Conservation (phyloP, 2,329 filamentous ascomycete genomes). For the Ambrosiella cleistominuta region DNA sequence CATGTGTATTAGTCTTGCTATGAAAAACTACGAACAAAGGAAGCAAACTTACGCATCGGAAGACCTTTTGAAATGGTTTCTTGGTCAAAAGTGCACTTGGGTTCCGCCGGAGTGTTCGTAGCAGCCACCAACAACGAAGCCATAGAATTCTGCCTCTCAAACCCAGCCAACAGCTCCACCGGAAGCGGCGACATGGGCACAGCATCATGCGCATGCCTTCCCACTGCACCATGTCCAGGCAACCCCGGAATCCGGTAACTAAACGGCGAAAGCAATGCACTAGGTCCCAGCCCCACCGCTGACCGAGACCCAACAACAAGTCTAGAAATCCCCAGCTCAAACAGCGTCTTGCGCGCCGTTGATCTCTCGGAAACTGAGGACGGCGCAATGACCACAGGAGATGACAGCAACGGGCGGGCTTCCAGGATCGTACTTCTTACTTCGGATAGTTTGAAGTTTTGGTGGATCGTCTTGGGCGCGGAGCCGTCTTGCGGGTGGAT, state of each 20-base stretch:
- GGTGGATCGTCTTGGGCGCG: constrained; percentile 30
- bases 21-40: constrained; percentile 2
- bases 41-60: constrained; percentile 29
- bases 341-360: constrained; percentile 1
- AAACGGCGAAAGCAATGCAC: constrained; percentile 2
- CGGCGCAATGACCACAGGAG: not conserved
- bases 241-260: not conserved
- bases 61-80: constrained; percentile 19
- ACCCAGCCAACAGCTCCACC: constrained; percentile 6
- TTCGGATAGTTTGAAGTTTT: constrained; percentile 32
- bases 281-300: not conserved
- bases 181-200: constrained; percentile 8
- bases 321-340: constrained; percentile 8
- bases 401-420: constrained; percentile 5
- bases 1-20: not conserved
- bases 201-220: not conserved
- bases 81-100: not conserved
- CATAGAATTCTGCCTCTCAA: constrained; percentile 9
- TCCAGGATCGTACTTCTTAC: constrained; percentile 29
- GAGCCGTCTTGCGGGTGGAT: constrained; percentile 25
- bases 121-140: constrained; percentile 1
- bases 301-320: not conserved
- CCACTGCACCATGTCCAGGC: not conserved
- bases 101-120: not conserved
- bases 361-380: not conserved